Base-by-base conservation (phyloP, 108 stramenopile genomes). In the Mediolabrus comicus region DNA sequence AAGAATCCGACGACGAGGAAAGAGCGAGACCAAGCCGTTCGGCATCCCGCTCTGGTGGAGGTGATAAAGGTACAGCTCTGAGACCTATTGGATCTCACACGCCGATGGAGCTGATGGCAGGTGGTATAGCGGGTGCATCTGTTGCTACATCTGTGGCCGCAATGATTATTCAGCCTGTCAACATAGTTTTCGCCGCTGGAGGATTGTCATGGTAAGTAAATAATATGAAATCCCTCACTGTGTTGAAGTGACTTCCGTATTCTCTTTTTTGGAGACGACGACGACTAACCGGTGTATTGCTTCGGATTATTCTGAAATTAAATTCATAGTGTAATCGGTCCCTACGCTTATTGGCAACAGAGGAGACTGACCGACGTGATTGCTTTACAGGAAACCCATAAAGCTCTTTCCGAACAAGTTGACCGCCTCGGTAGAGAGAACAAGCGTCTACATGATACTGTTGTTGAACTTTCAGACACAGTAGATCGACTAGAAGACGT, bases 11-110 rank as follows among this genome's bases (percentile, higher is more conserved):
- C 14, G 46, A 49, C 22, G 46, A 49, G 46, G 46, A 49, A 49
- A 49, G 46, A 49, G 19, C 46, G 19, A 49, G 46, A 17, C 46
- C 46, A 24, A 22, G 46, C 19, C 46, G 22, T 49, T 49, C 46
- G 46, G 16, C 19, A 24, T 24, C 46, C 22, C 46, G 46, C 22
- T 49, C 46, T 24, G 46, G 41, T 17, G 41, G 7, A 22, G 46
- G 19, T 22, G 46, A 54, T 49, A 22, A 22, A 3, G 46, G 46
- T 3, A 1, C 19, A 6, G 41, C 41, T 43, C 71, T 87, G 11
- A 82, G 76, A 39, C 86, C 86, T 3, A 59, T 87, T 30, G 73
- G 80, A 24, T 76, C 83, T 49, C 82, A 83, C 28, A 87, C 86
- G 6, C 64, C 76, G 17, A 58, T 78, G 55, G 90, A 91, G 69